Evolutionary conservation across 2,329 filamentous ascomycete genomes (phyloP), one percentile per base, ranked within the genome.

Genomic region (Fusarium haematococcum): DNA sequence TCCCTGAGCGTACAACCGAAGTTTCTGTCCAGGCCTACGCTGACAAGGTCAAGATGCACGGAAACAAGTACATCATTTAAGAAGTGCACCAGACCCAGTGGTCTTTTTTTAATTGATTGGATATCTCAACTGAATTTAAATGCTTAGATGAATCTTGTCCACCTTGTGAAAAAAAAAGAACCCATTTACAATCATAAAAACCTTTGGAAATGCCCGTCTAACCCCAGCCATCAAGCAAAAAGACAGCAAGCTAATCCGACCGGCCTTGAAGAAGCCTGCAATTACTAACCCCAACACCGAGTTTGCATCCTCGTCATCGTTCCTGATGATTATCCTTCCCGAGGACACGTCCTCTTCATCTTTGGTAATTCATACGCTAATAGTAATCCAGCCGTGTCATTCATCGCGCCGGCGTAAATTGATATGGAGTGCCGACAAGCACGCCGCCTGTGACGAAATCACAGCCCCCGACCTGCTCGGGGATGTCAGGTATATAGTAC

Each of bases 1-100:
- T 94, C 82, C 92, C 92, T 1, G 80, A 90, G 81, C 85, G 91
- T 30, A 81, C 81, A 2, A 75, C 80, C 2, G 77, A 81, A 11
- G 74, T 81, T 2, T 71, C 73, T 59, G 71, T 77, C 3, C 71
- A 74, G n/a, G 63, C 71, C 1, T 84, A 86, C 60, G 77, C 80
- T n/a, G 67, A 80, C 68, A 79, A 79, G 60, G 76, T 79, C 65
- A 87, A 87, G 81, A 89, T 89, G 75, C 88, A 88, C 60, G 87
- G 88, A 4, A 82, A 80, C 69, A 85, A 86, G 79, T 80, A 89
- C 4, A 67, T 86, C 35, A 81, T 88, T 69, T 90, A 86, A 75
- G 25, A 16, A 23, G 9, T 43, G 27, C 27, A 27, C 9, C 6
- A 62, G 35, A n/a, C 30, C 50, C 11, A 63, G 39, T 63, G 56